Evolutionary conservation across 208 protist genomes (phyloP), one percentile per base, ranked within the genome.

Genomic region (Acanthamoeba quina): DNA sequence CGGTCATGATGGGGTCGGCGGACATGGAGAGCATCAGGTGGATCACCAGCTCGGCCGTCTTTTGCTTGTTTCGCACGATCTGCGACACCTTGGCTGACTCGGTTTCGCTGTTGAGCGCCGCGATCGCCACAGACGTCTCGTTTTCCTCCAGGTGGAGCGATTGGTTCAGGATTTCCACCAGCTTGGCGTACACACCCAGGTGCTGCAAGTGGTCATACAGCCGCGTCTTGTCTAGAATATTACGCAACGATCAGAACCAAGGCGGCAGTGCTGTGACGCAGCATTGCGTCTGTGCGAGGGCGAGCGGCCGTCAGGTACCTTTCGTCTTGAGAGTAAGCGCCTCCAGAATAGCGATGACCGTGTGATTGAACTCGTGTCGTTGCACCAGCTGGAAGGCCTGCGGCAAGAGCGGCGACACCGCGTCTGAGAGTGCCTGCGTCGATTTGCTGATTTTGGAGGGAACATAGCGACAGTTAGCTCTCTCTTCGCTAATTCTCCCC

Each of bases 11-110:
- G 17, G 83, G 24, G 10, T 90, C 56, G 37, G 37, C 34, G 15
- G 83, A 58, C 47, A 90, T 70, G 7, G 83, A 62, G 21, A 90
- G 26, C 31, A 90, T 47, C 24, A 90, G 19, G 44, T 90, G 83
- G 9, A 90, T 29, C 44, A 90, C 34, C 58, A 90, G 15, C 34
- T 90, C 83, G 29, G 83, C 83, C 21, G 83, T 90, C n/a, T 66
- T 31, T 29, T 54, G 44, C 26, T 90, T 68, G 13, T 62, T 24
- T 0, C 83, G 76, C 76, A 58, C 76, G 47, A 21, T 37, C 49
- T 26, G 64, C 34, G 7, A 4, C n/a, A 70, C n/a, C n/a, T 19
- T 11, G n/a, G 64, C 64, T n/a, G 64, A 29, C 0, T 70, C 64
- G 24, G n/a, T n/a, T 70, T 37, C 64, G 29, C 64, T 37, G 21